Percentiles rank a stretch among this genome's conserved stretches.
Conservation (phyloP, 139 green algal genomes). For the Astrephomene gubernaculifera region DNA sequence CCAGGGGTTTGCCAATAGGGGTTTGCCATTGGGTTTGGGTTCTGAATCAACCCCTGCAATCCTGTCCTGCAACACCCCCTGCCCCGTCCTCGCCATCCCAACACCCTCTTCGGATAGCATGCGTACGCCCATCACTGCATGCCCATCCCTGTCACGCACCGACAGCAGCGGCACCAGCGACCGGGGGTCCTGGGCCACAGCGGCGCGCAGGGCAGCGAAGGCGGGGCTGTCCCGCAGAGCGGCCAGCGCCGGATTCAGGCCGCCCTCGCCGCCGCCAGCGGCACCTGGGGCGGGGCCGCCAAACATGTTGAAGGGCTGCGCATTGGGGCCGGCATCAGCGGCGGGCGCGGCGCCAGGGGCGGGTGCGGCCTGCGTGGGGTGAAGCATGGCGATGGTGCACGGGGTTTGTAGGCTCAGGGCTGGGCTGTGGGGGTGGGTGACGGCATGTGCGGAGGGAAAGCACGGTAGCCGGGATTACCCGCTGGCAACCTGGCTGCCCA, state of each 20-base stretch:
- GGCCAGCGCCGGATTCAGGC: conserved; percentile 65
- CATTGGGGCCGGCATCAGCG: conserved; percentile 63
- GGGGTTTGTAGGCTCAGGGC: too few relatives aligned
- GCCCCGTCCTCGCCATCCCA: too few relatives aligned
- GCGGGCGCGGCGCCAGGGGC: not conserved
- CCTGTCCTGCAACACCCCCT: too few relatives aligned
- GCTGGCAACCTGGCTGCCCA: too few relatives aligned
- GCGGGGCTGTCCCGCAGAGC: conserved; percentile 86
- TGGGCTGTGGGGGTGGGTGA: too few relatives aligned
- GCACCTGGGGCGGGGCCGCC: conserved; percentile 54
- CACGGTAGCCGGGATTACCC: too few relatives aligned
- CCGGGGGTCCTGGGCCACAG: conserved; percentile 91
- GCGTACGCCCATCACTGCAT: too few relatives aligned
- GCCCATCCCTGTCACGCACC: conserved; percentile 50
- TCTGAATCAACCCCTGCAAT: too few relatives aligned
- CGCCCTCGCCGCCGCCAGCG: conserved; percentile 51
- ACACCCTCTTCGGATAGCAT: too few relatives aligned
- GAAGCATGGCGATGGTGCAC: not conserved
- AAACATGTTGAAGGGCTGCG: conserved; percentile 94
- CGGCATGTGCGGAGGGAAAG: too few relatives aligned
- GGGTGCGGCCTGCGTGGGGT: not conserved
- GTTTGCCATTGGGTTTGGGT: too few relatives aligned
- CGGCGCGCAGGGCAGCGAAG: conserved; percentile 88
- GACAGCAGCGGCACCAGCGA: conserved; percentile 97
- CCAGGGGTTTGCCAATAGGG: too few relatives aligned